phyloP scores from a whole-genome alignment of 108 stramenopile species.

The Fragilaria radians region DNA sequence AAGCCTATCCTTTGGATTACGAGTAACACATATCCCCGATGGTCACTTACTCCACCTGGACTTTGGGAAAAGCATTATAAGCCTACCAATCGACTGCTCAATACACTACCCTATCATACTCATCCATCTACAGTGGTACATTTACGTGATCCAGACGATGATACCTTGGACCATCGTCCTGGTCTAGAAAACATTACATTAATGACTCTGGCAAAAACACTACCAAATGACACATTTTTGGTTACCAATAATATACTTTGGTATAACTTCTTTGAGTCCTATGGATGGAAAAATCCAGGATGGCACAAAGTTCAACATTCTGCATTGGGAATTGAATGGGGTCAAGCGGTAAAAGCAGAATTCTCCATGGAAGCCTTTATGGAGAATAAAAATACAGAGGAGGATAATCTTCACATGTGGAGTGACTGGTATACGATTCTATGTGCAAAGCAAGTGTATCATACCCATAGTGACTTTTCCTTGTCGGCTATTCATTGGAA shows the following conservation, averaged over 20 bases:
- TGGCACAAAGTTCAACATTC: slow-evolving; percentile 32
- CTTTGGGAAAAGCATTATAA: slow-evolving; percentile 16
- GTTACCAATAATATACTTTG: slow-evolving; percentile 40
- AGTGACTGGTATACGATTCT: slow-evolving; percentile 42
- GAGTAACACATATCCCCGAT: slow-evolving; percentile 43
- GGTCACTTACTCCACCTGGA: slow-evolving; percentile 16
- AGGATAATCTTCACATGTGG: slow-evolving; percentile 36
- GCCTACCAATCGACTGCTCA: slow-evolving; percentile 12
- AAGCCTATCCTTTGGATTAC: slow-evolving; percentile 5
- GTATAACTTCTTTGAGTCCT: slow-evolving; percentile 25
- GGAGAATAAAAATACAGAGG: too few species aligned
- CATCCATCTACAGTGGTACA: slow-evolving; percentile 33
- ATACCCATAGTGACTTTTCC: slow-evolving; percentile 46
- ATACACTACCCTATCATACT: slow-evolving; percentile 14
- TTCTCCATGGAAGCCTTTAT: too few species aligned
- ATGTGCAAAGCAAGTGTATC: slow-evolving; percentile 28
- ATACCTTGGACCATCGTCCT: slow-evolving; percentile 10
- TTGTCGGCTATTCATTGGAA: slow-evolving; percentile 37
- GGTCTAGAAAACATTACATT: slow-evolving; percentile 32
- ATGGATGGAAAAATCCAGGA: slow-evolving; percentile 29
- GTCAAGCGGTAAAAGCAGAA: too few species aligned
- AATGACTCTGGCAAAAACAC: slow-evolving; percentile 7
- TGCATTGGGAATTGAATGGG: slow-evolving; percentile 11
- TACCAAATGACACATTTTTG: slow-evolving; percentile 21
- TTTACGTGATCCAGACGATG: slow-evolving; percentile 31